These are phyloP conservation scores for Boletus eberwhitei DNA, from an alignment of 768 basidiomycete species.

Conservation along the genomic window DNA sequence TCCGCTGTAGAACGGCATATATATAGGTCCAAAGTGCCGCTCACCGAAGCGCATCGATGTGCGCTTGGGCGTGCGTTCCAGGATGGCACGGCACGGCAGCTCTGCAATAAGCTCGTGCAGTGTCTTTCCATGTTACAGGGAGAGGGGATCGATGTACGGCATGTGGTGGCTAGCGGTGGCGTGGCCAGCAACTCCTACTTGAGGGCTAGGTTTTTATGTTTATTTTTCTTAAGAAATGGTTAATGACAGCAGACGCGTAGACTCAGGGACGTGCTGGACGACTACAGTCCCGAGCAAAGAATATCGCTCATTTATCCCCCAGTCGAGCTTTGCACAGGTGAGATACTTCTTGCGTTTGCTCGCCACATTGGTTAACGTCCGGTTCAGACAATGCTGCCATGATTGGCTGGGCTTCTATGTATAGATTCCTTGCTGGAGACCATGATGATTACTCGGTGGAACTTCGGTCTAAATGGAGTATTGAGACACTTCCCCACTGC, in stretches of 20 bases:
- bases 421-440: conserved; percentile 65
- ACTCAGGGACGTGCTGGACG: conserved; percentile 29
- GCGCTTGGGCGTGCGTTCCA: conserved; percentile 74
- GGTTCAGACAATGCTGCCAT: conserved; percentile 89
- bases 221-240: background rate
- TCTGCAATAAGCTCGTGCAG: conserved; percentile 64
- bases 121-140: conserved; percentile 41
- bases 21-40: conserved; percentile 32
- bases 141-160: conserved; percentile 42
- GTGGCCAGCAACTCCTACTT: conserved; percentile 85
- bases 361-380: background rate
- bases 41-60: conserved; percentile 27
- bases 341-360: conserved; percentile 1
- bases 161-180: conserved; percentile 86
- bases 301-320: conserved; percentile 72
- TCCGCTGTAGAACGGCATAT: conserved; percentile 65
- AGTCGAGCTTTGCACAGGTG: conserved; percentile 76
- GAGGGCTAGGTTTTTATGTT: conserved; percentile 50
- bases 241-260: conserved; percentile 23
- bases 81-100: conserved; percentile 61
- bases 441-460: conserved; percentile 60
- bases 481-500: conserved; percentile 41
- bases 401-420: conserved; percentile 91
- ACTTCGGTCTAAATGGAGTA: conserved; percentile 71
- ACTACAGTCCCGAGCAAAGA: conserved; percentile 27